Evolutionary conservation across 2,329 filamentous ascomycete genomes (phyloP).

Genomic region (Didymella exigua): DNA sequence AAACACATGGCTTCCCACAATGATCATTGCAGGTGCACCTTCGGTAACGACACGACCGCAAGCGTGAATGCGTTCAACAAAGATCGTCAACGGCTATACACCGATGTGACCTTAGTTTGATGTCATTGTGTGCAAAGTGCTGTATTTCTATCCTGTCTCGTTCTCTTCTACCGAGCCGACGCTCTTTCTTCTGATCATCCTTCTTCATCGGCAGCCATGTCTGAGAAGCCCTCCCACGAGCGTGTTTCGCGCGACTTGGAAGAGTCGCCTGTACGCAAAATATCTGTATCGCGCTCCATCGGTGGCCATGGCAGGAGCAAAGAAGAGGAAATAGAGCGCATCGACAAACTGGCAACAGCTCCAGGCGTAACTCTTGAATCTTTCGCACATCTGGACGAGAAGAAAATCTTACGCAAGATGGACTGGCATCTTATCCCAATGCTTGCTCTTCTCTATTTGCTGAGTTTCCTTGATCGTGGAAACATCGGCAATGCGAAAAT

Average conservation of each 20-base stretch:
- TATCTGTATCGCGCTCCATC: constrained; percentile 3
- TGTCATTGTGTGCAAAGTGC: constrained; percentile 3
- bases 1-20: constrained; percentile 1
- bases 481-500: constrained; percentile 54
- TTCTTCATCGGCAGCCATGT: background rate
- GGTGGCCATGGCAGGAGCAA: constrained; percentile 12
- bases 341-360: constrained; percentile 33
- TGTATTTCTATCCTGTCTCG: background rate
- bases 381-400: constrained; percentile 49
- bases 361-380: constrained; percentile 34
- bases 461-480: constrained; percentile 44
- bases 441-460: constrained; percentile 47
- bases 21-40: background rate
- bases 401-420: constrained; percentile 50
- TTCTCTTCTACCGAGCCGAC: background rate
- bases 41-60: background rate
- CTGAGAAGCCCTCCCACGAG: constrained; percentile 11
- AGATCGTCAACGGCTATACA: constrained; percentile 12
- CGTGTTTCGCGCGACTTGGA: constrained; percentile 12
- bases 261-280: constrained; percentile 5
- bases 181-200: background rate
- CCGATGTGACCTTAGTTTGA: constrained; percentile 7
- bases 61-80: background rate
- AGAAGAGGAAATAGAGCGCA: constrained; percentile 28
- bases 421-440: constrained; percentile 49